Percentiles rank a stretch among this genome's conserved stretches.
Evolutionary conservation across 768 basidiomycete species (phyloP).

Genomic region (Chlorophyllum brunneum): DNA sequence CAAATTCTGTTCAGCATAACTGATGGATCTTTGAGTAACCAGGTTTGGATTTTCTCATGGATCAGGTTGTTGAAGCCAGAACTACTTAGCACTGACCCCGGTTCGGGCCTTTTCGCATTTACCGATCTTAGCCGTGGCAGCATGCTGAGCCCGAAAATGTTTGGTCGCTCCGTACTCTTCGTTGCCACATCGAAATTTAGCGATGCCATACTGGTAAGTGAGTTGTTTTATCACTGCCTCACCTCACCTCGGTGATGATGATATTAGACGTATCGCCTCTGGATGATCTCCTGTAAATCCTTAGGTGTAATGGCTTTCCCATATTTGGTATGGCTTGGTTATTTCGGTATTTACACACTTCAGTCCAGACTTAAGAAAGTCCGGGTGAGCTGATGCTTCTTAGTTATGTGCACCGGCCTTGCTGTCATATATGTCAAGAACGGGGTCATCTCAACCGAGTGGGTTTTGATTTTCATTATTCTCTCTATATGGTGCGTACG

Average conservation of each 20-base stretch:
- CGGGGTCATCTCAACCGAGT: neutral
- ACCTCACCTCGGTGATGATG: neutral
- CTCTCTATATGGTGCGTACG: conserved; percentile 2
- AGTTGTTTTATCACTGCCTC: too few species aligned
- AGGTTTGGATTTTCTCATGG: conserved; percentile 6
- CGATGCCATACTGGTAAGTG: conserved; percentile 1
- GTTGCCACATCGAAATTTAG: neutral
- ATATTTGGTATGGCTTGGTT: conserved; percentile 1
- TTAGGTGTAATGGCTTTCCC: neutral
- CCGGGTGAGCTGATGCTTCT: too few species aligned
- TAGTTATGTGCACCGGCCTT: neutral
- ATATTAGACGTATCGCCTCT: neutral
- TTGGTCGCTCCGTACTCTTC: neutral
- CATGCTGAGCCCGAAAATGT: neutral
- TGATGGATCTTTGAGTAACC: too few species aligned
- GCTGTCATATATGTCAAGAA: neutral
- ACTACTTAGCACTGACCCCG: neutral
- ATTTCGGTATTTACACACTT: neutral
- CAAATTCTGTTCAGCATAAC: neutral
- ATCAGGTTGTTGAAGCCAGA: neutral
- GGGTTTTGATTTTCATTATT: neutral
- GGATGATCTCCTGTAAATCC: neutral
- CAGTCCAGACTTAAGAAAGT: too few species aligned
- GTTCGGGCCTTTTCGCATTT: neutral
- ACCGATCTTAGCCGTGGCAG: neutral